phyloP scores from a whole-genome alignment of 768 basidiomycete species.

The Pulveroboletus sp. region DNA sequence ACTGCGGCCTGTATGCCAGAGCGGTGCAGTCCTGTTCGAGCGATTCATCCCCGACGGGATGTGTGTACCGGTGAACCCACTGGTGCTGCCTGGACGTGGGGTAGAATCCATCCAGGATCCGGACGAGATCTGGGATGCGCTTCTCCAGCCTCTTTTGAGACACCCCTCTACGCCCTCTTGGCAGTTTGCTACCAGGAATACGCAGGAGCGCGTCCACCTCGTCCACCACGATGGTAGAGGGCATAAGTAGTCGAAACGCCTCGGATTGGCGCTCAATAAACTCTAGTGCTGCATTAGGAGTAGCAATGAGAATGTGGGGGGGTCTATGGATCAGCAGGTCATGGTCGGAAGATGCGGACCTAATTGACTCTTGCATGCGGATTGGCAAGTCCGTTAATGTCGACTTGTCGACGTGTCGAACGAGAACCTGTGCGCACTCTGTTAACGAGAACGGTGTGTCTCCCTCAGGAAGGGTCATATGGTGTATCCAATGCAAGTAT shows the following conservation, averaged over 20 bases:
- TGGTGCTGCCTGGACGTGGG: constrained; percentile 24
- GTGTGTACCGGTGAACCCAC: background rate
- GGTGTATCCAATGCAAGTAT: constrained; percentile 59
- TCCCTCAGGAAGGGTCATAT: constrained; percentile 36
- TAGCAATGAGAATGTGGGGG: constrained; percentile 68
- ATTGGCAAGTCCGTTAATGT: constrained; percentile 15
- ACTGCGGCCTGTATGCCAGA: constrained; percentile 42
- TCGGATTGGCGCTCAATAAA: constrained; percentile 41
- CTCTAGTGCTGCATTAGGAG: constrained; percentile 65
- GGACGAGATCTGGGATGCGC: constrained; percentile 57
- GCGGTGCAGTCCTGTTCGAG: constrained; percentile 3
- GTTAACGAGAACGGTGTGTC: constrained; percentile 32
- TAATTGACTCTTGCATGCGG: constrained; percentile 28
- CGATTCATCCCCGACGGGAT: constrained; percentile 4
- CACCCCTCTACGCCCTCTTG: constrained; percentile 36
- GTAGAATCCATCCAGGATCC: constrained; percentile 57
- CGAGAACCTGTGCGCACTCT: constrained; percentile 54
- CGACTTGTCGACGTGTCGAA: constrained; percentile 42
- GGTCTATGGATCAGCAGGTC: constrained; percentile 36
- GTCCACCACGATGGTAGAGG: constrained; percentile 64
- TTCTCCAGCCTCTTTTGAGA: constrained; percentile 37
- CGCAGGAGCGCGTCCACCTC: constrained; percentile 73
- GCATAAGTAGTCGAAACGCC: constrained; percentile 40
- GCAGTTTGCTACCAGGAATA: constrained; percentile 36
- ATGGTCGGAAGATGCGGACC: constrained; percentile 29